These are phyloP conservation scores for Penicillium brasilianum DNA, from an alignment of 2,329 filamentous ascomycete genomes.

Conservation along the genomic window DNA sequence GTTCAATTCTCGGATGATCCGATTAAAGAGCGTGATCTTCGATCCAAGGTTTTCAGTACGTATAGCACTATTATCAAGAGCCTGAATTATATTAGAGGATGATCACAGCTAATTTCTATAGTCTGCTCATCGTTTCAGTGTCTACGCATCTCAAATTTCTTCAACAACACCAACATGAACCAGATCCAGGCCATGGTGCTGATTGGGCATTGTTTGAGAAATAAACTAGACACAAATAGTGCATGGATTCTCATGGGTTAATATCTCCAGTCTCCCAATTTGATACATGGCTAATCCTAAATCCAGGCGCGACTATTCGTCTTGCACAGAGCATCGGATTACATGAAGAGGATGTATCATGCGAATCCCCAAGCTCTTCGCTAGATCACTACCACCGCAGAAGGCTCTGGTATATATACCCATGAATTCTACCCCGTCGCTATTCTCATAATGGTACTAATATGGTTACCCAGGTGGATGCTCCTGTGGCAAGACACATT, in stretches of 20 bases:
- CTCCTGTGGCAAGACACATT: no score
- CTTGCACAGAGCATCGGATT: constrained; percentile 34
- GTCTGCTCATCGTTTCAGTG: constrained; percentile 35
- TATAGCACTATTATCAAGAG: not conserved
- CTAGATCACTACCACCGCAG: constrained; percentile 12
- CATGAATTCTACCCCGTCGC: no score
- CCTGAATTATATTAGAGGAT: no score
- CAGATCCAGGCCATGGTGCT: constrained; percentile 33
- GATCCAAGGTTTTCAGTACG: constrained; percentile 33
- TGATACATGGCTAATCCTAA: not conserved
- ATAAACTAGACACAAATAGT: constrained; percentile 33
- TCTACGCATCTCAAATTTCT: constrained; percentile 32
- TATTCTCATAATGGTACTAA: no score
- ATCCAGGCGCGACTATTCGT: constrained; percentile 20
- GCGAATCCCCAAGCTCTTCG: constrained; percentile 19
- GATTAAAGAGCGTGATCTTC: constrained; percentile 29
- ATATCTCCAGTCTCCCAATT: no score
- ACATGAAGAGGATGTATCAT: constrained; percentile 21
- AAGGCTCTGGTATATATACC: not conserved
- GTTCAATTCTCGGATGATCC: constrained; percentile 28
- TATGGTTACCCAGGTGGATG: no score
- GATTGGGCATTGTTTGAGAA: constrained; percentile 30
- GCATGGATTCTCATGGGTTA: constrained; percentile 35
- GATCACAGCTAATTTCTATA: constrained; percentile 9
- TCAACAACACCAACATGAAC: constrained; percentile 29